Conservation (phyloP, 2,329 filamentous ascomycete species). For the Aspergillus sp. region DNA sequence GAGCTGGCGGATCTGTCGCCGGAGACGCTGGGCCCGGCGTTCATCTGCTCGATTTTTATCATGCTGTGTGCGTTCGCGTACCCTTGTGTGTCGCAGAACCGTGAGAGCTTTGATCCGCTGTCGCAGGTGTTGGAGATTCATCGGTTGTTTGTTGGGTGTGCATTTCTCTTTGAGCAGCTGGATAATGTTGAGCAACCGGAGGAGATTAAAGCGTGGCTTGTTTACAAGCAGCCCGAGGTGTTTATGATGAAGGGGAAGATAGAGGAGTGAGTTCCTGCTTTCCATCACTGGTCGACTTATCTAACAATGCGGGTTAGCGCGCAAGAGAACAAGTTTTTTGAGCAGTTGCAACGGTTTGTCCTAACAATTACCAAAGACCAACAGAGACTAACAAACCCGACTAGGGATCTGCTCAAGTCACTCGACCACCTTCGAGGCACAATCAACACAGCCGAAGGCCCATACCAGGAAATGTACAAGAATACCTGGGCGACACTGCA, state of each 20-base stretch:
- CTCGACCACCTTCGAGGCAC: constrained; percentile 17
- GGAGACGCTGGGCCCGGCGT: constrained; percentile 44
- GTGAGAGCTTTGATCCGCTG: constrained; percentile 25
- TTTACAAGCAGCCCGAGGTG: constrained; percentile 18
- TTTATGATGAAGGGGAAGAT: constrained; percentile 3
- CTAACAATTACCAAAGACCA: background rate
- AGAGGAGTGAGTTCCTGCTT: constrained; percentile 7
- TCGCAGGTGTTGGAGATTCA: constrained; percentile 29
- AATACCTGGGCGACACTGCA: constrained; percentile 27
- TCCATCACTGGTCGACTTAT: background rate
- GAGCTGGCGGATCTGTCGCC: constrained; percentile 39
- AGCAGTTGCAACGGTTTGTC: constrained; percentile 17
- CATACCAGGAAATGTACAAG: constrained; percentile 20
- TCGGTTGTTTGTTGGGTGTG: constrained; percentile 29
- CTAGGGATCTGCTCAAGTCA: constrained; percentile 27
- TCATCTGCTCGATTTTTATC: constrained; percentile 42
- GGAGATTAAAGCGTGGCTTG: constrained; percentile 28
- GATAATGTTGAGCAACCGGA: constrained; percentile 21
- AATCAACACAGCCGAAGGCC: constrained; percentile 17
- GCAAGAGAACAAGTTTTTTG: constrained; percentile 10
- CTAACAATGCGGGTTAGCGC: background rate
- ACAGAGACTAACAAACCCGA: constrained; percentile 6
- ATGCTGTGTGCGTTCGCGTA: constrained; percentile 37
- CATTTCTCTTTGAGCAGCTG: constrained; percentile 30
- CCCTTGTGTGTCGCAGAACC: constrained; percentile 28